A percentile compares a stretch with the other conserved stretches of the same genome.
Evolutionary conservation across 2,329 filamentous ascomycete species (phyloP).

Genomic region (Nothophaeocryptopus gaeumannii): DNA sequence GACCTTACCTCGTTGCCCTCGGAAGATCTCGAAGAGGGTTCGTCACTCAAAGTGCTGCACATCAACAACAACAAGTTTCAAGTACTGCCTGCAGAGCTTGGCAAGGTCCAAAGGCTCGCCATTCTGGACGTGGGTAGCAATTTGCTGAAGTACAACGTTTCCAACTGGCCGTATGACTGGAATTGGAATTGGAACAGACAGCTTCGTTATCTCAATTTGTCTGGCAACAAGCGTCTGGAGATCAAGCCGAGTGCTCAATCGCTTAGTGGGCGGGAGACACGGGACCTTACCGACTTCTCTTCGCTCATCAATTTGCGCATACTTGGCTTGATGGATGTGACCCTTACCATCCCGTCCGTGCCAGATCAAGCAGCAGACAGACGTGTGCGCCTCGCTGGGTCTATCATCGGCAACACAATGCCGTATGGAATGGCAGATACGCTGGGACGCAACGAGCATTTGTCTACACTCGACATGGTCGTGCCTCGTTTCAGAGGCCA

Average conservation of each 20-base stretch:
- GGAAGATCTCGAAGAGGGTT: constrained; percentile 89
- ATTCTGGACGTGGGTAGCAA: constrained; percentile 96
- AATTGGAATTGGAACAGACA: constrained; percentile 99
- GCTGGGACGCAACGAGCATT: constrained; percentile 84
- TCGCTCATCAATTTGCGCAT: constrained; percentile 79
- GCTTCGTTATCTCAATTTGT: constrained; percentile 90
- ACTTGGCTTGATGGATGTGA: constrained; percentile 95
- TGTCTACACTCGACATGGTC: constrained; percentile 93
- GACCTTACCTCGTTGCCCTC: constrained; percentile 86
- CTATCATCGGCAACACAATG: constrained; percentile 74
- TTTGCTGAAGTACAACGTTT: constrained; percentile 94
- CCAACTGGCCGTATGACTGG: constrained; percentile 99
- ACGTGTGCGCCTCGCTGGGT: constrained; percentile 95
- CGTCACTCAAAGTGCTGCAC: constrained; percentile 81
- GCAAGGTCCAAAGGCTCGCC: constrained; percentile 85
- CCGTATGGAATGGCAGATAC: constrained; percentile 98
- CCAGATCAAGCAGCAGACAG: constrained; percentile 94
- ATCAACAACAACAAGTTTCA: constrained; percentile 99
- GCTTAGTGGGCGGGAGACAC: constrained; percentile 53
- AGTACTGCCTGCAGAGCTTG: constrained; percentile 90
- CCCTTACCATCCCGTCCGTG: constrained; percentile 85
- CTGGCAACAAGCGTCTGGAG: constrained; percentile 92
- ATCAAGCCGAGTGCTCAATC: constrained; percentile 67
- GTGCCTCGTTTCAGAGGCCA: constrained; percentile 87
- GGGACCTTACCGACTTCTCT: constrained; percentile 86